Percentiles rank a stretch among this genome's conserved stretches.
These are phyloP conservation scores for Podospora anserina DNA, from an alignment of 495 filamentous ascomycete genomes.

Conservation along the genomic window DNA sequence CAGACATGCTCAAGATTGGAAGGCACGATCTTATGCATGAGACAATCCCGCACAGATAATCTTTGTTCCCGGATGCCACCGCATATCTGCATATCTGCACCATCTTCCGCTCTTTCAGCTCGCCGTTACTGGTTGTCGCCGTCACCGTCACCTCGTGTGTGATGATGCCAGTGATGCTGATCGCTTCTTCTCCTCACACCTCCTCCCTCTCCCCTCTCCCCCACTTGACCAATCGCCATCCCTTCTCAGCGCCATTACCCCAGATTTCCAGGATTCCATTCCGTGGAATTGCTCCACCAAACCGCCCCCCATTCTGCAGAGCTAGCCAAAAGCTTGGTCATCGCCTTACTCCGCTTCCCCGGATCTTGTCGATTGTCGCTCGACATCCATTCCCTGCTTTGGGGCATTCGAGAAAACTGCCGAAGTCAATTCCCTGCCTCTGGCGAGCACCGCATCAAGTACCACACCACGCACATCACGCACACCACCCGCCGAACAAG, in stretches of 20 bases:
- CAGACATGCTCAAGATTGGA: not conserved
- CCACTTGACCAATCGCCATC: not conserved
- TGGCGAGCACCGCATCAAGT: not conserved
- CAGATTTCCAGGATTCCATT: not conserved
- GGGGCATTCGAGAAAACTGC: not conserved
- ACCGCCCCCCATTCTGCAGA: not conserved
- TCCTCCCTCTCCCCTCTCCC: not conserved
- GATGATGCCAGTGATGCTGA: constrained; percentile 10
- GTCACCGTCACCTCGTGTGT: not conserved
- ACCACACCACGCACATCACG: not conserved
- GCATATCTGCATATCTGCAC: not conserved
- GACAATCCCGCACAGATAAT: not conserved
- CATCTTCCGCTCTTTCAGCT: constrained; percentile 5
- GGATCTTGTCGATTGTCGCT: not conserved
- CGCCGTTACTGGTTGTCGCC: not conserved
- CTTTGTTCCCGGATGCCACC: not conserved
- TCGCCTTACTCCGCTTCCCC: constrained; percentile 3
- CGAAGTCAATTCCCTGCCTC: not conserved
- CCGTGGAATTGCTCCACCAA: not conserved
- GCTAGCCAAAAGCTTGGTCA: constrained; percentile 6
- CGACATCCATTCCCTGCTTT: not conserved
- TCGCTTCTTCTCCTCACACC: constrained; percentile 6
- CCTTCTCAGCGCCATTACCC: not conserved
- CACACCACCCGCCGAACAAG: not conserved
- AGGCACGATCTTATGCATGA: not conserved